Percentiles rank a stretch among this genome's conserved stretches.
phyloP scores from a whole-genome alignment of 2,329 filamentous ascomycete genomes.

The Fusarium clavum region DNA sequence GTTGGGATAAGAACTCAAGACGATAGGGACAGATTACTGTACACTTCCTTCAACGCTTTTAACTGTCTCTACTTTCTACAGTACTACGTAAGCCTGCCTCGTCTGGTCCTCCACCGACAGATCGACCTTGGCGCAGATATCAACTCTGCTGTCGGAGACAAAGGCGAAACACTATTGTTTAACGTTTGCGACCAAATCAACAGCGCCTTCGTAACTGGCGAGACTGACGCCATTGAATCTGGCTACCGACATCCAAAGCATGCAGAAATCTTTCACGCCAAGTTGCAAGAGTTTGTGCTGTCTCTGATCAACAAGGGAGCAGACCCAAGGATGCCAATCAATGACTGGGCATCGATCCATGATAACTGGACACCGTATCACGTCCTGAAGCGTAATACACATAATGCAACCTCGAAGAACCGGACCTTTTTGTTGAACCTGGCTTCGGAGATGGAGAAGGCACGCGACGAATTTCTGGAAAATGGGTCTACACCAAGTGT shows the following conservation, averaged over 20 bases:
- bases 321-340: neutral
- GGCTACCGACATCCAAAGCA: neutral
- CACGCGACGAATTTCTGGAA: no score
- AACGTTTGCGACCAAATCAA: neutral
- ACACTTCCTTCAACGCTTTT: accelerated
- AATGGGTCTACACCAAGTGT: no score
- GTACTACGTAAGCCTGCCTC: neutral
- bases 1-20: neutral
- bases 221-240: accelerated
- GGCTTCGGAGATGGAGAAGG: no score
- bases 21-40: neutral
- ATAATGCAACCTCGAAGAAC: no score
- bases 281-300: neutral
- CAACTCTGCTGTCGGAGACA: neutral
- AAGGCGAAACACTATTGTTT: neutral
- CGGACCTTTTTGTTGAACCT: no score
- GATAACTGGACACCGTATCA: no score
- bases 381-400: accelerated
- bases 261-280: accelerated
- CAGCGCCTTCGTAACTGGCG: neutral
- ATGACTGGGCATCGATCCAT: accelerated
- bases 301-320: neutral
- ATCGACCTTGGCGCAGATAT: neutral
- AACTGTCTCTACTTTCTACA: neutral
- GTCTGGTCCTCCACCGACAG: neutral